Base-by-base conservation (phyloP, 768 basidiomycete genomes). In the Suillus discolor region DNA sequence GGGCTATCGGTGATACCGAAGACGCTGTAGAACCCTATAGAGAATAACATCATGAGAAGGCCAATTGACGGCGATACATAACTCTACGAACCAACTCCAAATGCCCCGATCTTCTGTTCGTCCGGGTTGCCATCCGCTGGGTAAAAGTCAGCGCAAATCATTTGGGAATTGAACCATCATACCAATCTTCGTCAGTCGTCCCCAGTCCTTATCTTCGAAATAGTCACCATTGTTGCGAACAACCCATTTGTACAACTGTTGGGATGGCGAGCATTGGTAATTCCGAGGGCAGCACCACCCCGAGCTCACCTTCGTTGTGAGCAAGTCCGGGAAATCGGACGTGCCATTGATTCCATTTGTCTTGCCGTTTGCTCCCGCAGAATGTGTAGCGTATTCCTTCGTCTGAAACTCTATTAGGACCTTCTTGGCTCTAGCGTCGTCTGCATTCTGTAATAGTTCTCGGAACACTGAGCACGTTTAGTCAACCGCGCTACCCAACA, bases 371-470 rank as follows among this genome's bases (percentile, higher is more conserved):
- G 39, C 62, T 53, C 25, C 42, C 55, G 57, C 34, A 42, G 51
- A 45, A 44, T 59, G 44, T 13, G 69, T 53, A 38, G 69, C 39
- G 42, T 41, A 69, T 49, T 61, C 63, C 41, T 64, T 49, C 1
- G 78, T 79, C 53, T 75, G 70, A 64, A 82, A 82, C 44, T 76
- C 75, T 6, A 83, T 70, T 65, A 81, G 73, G 11, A 82, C 74
- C 0, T 57, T 66, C 23, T 62, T 73, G 1, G 80, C 75, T 4
- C 73, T 77, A 0, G 79, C 85, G 74, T 86, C 85, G 66, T 86
- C 85, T 18, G 86, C 84, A 71, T 87, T 87, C 71, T 87, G 86
- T 15, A 87, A 71, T 23, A 87, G 75, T 69, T 87, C 87, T 61
- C 87, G 74, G 63, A 83, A 82, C 42, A 86, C 83, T 77, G 57